Evolutionary conservation across 495 filamentous ascomycete genomes (phyloP).

Genomic region (Aspergillus nidulans): DNA sequence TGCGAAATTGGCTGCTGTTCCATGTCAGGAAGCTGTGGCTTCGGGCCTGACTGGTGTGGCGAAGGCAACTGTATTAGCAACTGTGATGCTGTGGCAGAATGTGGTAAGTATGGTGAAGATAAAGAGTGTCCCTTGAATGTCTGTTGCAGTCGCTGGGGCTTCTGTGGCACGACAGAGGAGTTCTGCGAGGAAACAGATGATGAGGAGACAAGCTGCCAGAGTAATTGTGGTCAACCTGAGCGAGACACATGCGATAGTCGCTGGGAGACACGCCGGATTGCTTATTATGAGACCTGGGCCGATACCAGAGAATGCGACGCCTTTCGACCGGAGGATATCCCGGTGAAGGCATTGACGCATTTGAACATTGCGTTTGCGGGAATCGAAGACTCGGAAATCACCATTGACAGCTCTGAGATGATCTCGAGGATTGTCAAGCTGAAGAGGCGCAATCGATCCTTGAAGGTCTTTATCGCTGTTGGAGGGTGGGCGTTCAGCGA

Average conservation of each 20-base stretch:
- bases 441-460: not conserved
- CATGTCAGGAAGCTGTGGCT: slow-evolving; percentile 1
- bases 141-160: slow-evolving; percentile 1
- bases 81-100: slow-evolving; percentile 1
- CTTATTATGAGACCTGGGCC: slow-evolving; percentile 3
- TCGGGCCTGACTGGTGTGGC: not conserved
- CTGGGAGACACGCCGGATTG: not conserved
- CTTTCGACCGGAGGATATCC: slow-evolving; percentile 7
- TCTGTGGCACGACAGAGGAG: slow-evolving; percentile 4
- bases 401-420: not conserved
- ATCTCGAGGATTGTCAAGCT: not conserved
- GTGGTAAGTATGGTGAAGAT: not conserved
- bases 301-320: slow-evolving; percentile 5
- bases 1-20: not conserved
- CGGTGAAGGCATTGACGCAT: slow-evolving; percentile 12
- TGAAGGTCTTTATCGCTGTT: slow-evolving; percentile 1
- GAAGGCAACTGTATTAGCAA: slow-evolving; percentile 1
- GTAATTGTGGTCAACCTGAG: not conserved
- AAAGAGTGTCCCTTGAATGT: not conserved
- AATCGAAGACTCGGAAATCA: not conserved
- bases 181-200: not conserved
- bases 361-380: slow-evolving; percentile 16
- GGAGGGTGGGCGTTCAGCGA: slow-evolving; percentile 15
- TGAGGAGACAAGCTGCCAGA: slow-evolving; percentile 1
- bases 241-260: not conserved